Evolutionary conservation across 2,329 filamentous ascomycete species (phyloP).

Genomic region (Orbilia oligospora): DNA sequence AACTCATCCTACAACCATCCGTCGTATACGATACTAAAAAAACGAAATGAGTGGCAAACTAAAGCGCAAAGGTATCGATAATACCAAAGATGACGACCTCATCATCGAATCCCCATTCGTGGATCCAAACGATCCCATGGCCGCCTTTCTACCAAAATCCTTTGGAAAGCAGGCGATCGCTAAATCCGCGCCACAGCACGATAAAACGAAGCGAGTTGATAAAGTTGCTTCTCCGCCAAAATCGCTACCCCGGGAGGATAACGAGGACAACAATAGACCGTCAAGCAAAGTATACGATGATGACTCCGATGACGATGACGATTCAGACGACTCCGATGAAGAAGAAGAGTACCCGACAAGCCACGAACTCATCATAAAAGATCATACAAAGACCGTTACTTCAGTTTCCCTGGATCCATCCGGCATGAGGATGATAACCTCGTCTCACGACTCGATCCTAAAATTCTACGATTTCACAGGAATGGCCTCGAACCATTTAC

Average conservation of each 20-base stretch:
- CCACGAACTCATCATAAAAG: slow-evolving; percentile 92
- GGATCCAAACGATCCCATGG: slow-evolving; percentile 78
- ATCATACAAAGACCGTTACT: slow-evolving; percentile 89
- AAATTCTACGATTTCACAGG: slow-evolving; percentile 96
- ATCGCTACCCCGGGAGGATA: slow-evolving; percentile 51
- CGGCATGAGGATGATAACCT: slow-evolving; percentile 87
- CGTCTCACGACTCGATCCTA: slow-evolving; percentile 88
- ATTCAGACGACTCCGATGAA: slow-evolving; percentile 66
- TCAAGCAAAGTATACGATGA: slow-evolving; percentile 79
- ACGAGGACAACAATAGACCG: slow-evolving; percentile 70
- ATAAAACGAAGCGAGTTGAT: slow-evolving; percentile 58
- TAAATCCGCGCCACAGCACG: slow-evolving; percentile 43
- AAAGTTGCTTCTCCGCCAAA: slow-evolving; percentile 17
- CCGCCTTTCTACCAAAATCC: slow-evolving; percentile 81
- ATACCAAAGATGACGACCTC: slow-evolving; percentile 71
- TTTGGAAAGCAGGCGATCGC: slow-evolving; percentile 83
- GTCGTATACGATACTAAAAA: no score
- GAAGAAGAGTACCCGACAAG: slow-evolving; percentile 88
- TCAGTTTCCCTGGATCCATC: slow-evolving; percentile 86
- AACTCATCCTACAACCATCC: no score
- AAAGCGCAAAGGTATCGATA: slow-evolving; percentile 48
- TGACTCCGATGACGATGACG: slow-evolving; percentile 66
- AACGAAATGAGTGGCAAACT: slow-evolving; percentile 41
- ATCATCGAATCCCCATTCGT: slow-evolving; percentile 73
- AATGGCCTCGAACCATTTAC: slow-evolving; percentile 93